phyloP scores from a whole-genome alignment of 176 grass and related monocot genomes.

The Luzula sylvatica region DNA sequence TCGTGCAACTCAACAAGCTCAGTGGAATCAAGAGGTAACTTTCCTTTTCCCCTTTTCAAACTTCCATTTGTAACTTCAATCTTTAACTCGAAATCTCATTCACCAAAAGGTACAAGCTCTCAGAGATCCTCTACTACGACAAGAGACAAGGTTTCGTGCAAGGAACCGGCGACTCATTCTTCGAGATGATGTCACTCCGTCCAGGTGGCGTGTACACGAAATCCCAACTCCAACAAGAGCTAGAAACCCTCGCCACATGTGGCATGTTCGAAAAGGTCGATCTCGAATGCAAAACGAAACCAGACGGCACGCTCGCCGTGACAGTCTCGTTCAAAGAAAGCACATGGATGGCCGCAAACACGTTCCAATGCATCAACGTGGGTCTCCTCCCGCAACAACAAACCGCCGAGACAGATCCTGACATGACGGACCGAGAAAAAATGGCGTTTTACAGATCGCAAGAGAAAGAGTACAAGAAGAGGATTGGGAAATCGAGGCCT shows the following conservation, averaged over 20 bases:
- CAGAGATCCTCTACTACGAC: slow-evolving; percentile 86
- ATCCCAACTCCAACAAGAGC: slow-evolving; percentile 74
- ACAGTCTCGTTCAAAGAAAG: slow-evolving; percentile 74
- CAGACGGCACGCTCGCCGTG: slow-evolving; percentile 68
- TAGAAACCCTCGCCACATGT: slow-evolving; percentile 78
- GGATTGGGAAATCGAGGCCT: slow-evolving; percentile 44
- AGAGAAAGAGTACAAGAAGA: slow-evolving; percentile 75
- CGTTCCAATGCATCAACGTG: slow-evolving; percentile 91
- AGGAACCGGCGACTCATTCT: slow-evolving; percentile 82
- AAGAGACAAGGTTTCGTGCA: slow-evolving; percentile 24
- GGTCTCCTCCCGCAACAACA: slow-evolving; percentile 66
- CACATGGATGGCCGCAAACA: slow-evolving; percentile 64
- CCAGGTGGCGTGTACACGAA: slow-evolving; percentile 91
- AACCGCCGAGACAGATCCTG: slow-evolving; percentile 69
- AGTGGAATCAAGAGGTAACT: slow-evolving; percentile 51
- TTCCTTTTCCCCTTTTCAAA: too few species aligned
- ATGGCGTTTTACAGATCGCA: slow-evolving; percentile 79
- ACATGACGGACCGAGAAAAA: slow-evolving; percentile 97
- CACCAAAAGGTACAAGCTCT: slow-evolving; percentile 55
- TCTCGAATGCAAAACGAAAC: slow-evolving; percentile 80
- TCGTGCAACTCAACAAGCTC: slow-evolving; percentile 64
- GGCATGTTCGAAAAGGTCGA: slow-evolving; percentile 94
- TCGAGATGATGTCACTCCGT: slow-evolving; percentile 88
- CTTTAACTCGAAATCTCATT: background rate
- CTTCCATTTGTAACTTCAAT: too few species aligned